phyloP scores from a whole-genome alignment of 805 yeast genomes.

The Cyberlindnera galapagoensis region DNA sequence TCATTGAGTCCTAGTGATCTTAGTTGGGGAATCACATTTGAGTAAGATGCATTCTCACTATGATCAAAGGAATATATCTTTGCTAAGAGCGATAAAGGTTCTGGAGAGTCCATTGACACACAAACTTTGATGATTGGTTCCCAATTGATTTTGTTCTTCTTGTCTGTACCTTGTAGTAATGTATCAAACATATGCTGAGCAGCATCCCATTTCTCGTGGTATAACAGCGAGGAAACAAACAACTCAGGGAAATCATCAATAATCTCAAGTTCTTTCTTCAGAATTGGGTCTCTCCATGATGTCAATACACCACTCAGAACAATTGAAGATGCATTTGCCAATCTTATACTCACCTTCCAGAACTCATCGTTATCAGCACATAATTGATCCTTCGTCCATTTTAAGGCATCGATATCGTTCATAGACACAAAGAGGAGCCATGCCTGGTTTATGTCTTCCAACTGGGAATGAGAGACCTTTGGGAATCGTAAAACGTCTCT shows the following conservation, averaged over 20 bases:
- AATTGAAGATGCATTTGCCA: conserved; percentile 12
- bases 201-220: conserved; percentile 11
- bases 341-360: conserved; percentile 15
- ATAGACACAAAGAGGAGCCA: conserved; percentile 13
- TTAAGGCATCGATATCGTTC: conserved; percentile 3
- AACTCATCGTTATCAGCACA: conserved; percentile 1
- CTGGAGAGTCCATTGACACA: conserved; percentile 4
- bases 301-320: conserved; percentile 9
- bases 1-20: conserved; percentile 5
- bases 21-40: conserved; percentile 8
- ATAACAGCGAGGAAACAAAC: conserved; percentile 11
- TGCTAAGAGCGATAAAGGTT: conserved; percentile 5
- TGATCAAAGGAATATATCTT: conserved; percentile 7
- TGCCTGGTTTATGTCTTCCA: conserved; percentile 10
- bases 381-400: neutral
- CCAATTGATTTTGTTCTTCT: conserved; percentile 9
- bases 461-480: neutral
- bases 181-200: conserved; percentile 8
- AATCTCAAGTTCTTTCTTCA: conserved; percentile 3
- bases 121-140: conserved; percentile 10
- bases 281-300: conserved; percentile 2
- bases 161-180: neutral
- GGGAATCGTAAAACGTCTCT: conserved; percentile 18
- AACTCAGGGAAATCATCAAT: conserved; percentile 10
- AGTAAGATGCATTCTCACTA: conserved; percentile 2